Evolutionary conservation across 768 basidiomycete species (phyloP).

Genomic region (Rhodotorula diobovata): DNA sequence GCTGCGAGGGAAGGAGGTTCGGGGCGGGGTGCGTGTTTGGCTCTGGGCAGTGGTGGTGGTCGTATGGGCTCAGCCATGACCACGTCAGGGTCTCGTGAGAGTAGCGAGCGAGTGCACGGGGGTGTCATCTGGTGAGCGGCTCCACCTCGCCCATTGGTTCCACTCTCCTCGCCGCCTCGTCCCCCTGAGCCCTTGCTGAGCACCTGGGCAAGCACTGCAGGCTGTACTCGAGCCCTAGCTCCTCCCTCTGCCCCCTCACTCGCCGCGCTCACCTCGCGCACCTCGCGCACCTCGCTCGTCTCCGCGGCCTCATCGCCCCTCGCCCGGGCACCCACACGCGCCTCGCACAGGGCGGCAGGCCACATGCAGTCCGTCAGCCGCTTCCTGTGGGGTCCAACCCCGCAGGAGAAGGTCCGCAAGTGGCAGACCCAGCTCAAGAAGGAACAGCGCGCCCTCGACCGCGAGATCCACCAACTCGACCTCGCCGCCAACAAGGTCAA

Average conservation of each 20-base stretch:
- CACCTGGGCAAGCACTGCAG: too few relatives aligned
- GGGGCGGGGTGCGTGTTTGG: background rate
- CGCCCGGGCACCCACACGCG: background rate
- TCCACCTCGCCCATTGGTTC: background rate
- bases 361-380: constrained; percentile 63
- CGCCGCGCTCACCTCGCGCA: background rate
- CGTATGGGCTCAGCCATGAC: background rate
- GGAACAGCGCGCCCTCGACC: constrained; percentile 76
- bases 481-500: constrained; percentile 73
- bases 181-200: background rate
- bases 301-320: background rate
- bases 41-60: background rate
- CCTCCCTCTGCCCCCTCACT: background rate
- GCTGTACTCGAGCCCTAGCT: background rate
- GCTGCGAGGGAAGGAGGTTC: background rate
- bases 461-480: constrained; percentile 91
- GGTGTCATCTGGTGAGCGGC: too few relatives aligned
- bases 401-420: constrained; percentile 82
- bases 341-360: too few relatives aligned
- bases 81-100: background rate
- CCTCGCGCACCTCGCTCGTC: too few relatives aligned
- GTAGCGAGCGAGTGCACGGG: background rate
- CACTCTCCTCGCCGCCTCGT: too few relatives aligned
- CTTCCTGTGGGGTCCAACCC: constrained; percentile 91
- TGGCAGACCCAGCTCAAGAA: constrained; percentile 85